Conservation (phyloP, 208 protist species). For the Crithidia expoeki region DNA sequence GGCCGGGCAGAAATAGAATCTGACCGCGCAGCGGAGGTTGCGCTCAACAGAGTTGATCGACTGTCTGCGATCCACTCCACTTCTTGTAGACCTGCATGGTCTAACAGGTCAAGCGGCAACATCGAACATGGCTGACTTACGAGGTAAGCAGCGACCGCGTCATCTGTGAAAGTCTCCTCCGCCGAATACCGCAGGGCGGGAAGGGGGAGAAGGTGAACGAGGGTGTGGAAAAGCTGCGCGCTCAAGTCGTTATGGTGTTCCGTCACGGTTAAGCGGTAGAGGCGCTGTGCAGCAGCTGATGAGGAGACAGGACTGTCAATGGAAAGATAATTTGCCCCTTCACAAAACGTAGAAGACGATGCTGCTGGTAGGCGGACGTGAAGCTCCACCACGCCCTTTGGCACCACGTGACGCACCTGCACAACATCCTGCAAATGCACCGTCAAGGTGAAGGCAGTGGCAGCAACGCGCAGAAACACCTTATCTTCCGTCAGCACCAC, state of each 20-base stretch:
- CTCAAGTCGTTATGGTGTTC: background rate
- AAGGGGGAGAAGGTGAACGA: slow-evolving; percentile 2
- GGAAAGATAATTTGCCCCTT: no score
- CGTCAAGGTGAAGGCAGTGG: slow-evolving; percentile 58
- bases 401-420: slow-evolving; percentile 17
- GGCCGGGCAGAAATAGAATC: background rate
- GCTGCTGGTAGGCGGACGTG: slow-evolving; percentile 24
- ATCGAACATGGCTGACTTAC: slow-evolving; percentile 2
- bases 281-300: slow-evolving; percentile 6
- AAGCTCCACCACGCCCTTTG: slow-evolving; percentile 32
- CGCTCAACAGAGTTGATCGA: background rate
- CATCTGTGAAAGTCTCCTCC: slow-evolving; percentile 13
- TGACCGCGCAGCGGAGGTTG: background rate
- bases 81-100: slow-evolving; percentile 13
- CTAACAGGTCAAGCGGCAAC: slow-evolving; percentile 5
- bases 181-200: background rate
- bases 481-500: slow-evolving; percentile 42
- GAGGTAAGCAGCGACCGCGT: slow-evolving; percentile 9
- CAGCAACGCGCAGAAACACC: slow-evolving; percentile 46
- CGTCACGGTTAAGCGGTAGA: slow-evolving; percentile 15
- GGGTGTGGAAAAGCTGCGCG: background rate
- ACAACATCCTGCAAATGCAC: slow-evolving; percentile 43
- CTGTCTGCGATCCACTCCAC: background rate
- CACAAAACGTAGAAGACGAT: background rate
- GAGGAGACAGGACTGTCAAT: background rate